phyloP scores from a whole-genome alignment of 164 flowering plant species.

The Malania oleifera region DNA sequence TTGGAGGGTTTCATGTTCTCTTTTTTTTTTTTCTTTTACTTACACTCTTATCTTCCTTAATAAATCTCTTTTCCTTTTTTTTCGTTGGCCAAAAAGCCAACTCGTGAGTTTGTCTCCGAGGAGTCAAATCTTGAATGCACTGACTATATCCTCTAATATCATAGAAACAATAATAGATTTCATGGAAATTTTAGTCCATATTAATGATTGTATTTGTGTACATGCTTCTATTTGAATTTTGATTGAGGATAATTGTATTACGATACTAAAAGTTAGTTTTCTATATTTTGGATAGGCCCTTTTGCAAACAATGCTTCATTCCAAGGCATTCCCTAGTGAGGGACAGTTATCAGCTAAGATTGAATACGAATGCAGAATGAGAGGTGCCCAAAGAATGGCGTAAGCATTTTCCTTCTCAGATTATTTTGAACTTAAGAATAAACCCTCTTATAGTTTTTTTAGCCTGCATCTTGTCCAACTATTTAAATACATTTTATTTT shows the following conservation, averaged over 20 bases:
- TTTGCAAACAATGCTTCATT: slow-evolving; percentile 80
- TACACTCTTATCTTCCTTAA: too few species aligned
- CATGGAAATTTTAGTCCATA: not conserved
- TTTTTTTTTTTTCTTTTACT: too few species aligned
- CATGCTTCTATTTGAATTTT: not conserved
- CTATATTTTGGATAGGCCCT: slow-evolving; percentile 53
- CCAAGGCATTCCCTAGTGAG: slow-evolving; percentile 66
- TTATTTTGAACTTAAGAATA: not conserved
- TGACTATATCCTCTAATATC: too few species aligned
- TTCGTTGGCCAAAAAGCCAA: too few species aligned
- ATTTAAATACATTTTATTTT: slow-evolving; percentile 3
- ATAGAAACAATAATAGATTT: too few species aligned
- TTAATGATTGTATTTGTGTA: not conserved
- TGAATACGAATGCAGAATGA: slow-evolving; percentile 87
- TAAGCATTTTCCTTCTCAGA: slow-evolving; percentile 34
- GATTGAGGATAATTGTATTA: not conserved
- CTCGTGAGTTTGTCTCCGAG: too few species aligned
- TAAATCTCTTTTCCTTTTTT: too few species aligned
- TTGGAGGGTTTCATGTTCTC: too few species aligned
- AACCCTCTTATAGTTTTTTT: not conserved
- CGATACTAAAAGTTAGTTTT: not conserved
- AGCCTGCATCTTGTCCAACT: not conserved
- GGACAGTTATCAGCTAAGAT: slow-evolving; percentile 71
- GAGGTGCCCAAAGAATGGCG: slow-evolving; percentile 99
- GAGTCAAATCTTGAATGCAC: too few species aligned